Evolutionary conservation across 345 rosid species (phyloP), one percentile per base, ranked within the genome.

Genomic region (Gossypium arboreum): DNA sequence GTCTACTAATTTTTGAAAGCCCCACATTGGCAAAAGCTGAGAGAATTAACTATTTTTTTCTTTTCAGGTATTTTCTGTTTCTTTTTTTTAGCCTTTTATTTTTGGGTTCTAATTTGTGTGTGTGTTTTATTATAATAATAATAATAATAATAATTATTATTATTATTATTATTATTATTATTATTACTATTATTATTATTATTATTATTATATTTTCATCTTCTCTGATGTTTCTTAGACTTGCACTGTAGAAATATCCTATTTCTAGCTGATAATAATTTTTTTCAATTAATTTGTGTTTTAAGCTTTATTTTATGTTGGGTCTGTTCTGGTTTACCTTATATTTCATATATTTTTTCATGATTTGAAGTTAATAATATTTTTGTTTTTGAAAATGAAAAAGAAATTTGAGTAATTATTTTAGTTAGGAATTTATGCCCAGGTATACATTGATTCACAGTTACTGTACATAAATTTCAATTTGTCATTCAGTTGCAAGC

Each of bases 21-120:
- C 41, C 71, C 72, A 48, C 58, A 68, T 68, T 68, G 72, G 43
- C 43, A 9, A 50, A 13, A 34, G 72, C 43, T 15, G 57, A 24
- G 11, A 15, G 48, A 47, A 47, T 68, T 68, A 2, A 47, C 18
- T 47, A 13, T 13, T 47, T 22, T 47, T 47, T 11, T 65, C 52
- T 18, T 12, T 44, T 66, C 54, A 68, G 72, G 72, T 68, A 50
- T 9, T 20, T 67, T 7, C 41, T 25, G 13, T 13, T 48, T 41
- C 2, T 13, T 48, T 67, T 22, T 22, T 68, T 67, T 22, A 16
- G 18, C n/a, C 1, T 11, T 45, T 45, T 18, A 2, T 12, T 54
- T 54, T 54, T 66, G 18, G 44, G 66, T 61, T 15, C 41, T 29
- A 2, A 61, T 13, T 17, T 56, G 0, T 20, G 60, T 34, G 41